Base-by-base conservation (phyloP, 768 basidiomycete genomes). In the Suillus tomentosus region DNA sequence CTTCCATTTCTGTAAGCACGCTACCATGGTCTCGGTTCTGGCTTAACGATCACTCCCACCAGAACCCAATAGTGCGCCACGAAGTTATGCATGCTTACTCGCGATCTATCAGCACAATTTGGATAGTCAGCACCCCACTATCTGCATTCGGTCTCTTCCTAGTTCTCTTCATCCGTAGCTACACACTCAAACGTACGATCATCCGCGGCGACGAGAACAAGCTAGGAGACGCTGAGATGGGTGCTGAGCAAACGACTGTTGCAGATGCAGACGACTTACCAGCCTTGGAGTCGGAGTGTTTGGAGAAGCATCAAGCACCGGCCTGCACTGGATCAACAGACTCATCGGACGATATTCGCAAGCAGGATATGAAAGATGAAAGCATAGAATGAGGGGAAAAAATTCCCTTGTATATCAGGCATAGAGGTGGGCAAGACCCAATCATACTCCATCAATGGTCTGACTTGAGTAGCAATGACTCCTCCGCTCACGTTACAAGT, bases 61-160 rank as follows among this genome's bases (percentile, higher is more conserved):
- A 83, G 74, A 65, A 77, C 34, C 60, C 67, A 15, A 70, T 72
- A 3, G 61, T 76, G 39, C 75, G 74, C 39, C 66, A 70, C 5
- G 64, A 74, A 54, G 69, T 81, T 2, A 72, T 76, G 63, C 78
- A 79, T 43, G 77, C 78, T 14, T 80, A 76, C 62, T 68, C 79
- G 43, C 72, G 71, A 47, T 73, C 76, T 27, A 71, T 81, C 61
- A 69, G 73, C n/a, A 73, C 72, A 1, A 73, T 82, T 43, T 82
- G 79, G 81, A 69, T 79, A 24, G 75, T 82, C 42, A 74, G 75
- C 58, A 70, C 73, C 4, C 72, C 77, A 13, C 17, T 80, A 24
- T 65, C 74, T 19, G 74, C 58, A 22, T 47, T 78, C 17, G 77
- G 75, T 31, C 64, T 80, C 37, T 22, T 78, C 34, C 70, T 77